Conservation (phyloP, 176 grass and related monocot genomes). For the Stipa capillata region DNA sequence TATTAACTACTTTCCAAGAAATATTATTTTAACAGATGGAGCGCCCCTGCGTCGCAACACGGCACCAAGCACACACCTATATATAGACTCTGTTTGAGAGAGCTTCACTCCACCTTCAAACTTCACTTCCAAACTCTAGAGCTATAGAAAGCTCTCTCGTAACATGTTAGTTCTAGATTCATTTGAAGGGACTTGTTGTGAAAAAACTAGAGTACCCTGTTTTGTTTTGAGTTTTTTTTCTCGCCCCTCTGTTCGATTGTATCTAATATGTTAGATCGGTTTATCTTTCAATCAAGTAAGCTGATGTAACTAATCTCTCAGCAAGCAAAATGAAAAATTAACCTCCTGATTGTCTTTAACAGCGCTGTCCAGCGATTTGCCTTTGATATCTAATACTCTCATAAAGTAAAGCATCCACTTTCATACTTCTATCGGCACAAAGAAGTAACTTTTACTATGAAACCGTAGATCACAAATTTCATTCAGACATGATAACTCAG, state of each 20-base stretch:
- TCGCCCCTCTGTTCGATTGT: neutral
- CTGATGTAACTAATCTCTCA: neutral
- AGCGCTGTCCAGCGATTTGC: neutral
- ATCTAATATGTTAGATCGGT: too few relatives aligned
- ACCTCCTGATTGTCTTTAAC: neutral
- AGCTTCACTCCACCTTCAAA: too few relatives aligned
- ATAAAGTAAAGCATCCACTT: too few relatives aligned
- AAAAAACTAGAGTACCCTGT: neutral
- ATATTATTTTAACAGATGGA: too few relatives aligned
- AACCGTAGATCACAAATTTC: neutral
- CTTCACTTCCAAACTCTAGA: neutral
- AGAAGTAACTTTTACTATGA: neutral
- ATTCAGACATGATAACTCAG: neutral
- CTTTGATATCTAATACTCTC: too few relatives aligned
- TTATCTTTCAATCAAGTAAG: neutral
- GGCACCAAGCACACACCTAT: too few relatives aligned
- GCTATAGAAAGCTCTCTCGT: neutral
- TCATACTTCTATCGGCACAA: neutral
- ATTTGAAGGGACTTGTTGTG: neutral
- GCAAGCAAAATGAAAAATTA: neutral
- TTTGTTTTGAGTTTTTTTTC: neutral
- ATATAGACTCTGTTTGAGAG: too few relatives aligned
- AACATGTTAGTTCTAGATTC: neutral
- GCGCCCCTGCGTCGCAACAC: too few relatives aligned
- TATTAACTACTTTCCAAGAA: too few relatives aligned